Percentiles rank a stretch among this genome's conserved stretches.
phyloP scores from a whole-genome alignment of 768 basidiomycete species.

The Tricholoma saponaceum region DNA sequence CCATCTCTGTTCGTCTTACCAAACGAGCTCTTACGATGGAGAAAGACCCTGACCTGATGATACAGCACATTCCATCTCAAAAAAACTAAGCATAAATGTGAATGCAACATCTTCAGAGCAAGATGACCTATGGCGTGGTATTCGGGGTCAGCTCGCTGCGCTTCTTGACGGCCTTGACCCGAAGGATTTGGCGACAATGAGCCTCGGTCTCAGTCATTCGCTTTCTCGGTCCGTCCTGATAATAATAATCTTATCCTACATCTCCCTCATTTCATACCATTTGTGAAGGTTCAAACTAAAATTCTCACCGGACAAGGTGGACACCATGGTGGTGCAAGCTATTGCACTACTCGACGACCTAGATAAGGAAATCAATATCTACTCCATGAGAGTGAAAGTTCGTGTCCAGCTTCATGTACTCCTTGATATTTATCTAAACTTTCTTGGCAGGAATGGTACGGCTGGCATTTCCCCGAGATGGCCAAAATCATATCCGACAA shows the following conservation, averaged over 20 bases:
- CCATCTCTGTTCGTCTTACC: conserved; percentile 67
- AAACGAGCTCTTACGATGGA: not conserved
- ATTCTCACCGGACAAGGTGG: conserved; percentile 99
- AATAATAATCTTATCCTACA: not conserved
- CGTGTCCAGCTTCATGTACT: conserved; percentile 12
- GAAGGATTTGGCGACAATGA: conserved; percentile 96
- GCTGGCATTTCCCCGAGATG: conserved; percentile 99
- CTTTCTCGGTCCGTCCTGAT: conserved; percentile 68
- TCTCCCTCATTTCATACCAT: not conserved
- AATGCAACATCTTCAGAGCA: conserved; percentile 51
- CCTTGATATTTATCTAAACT: not conserved
- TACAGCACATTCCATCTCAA: conserved; percentile 80
- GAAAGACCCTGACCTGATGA: not conserved
- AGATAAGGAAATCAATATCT: conserved; percentile 99
- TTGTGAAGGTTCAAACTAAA: conserved; percentile 89
- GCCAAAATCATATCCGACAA: conserved; percentile 98
- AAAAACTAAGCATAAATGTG: conserved; percentile 92
- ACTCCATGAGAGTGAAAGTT: conserved; percentile 98
- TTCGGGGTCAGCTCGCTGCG: conserved; percentile 81
- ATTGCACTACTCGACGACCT: conserved; percentile 97
- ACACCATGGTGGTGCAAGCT: conserved; percentile 99
- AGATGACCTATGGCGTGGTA: conserved; percentile 91
- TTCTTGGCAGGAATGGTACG: conserved; percentile 90
- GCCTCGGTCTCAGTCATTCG: conserved; percentile 94
- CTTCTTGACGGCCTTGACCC: conserved; percentile 90